Conservation (phyloP, 169 alveolate genomes). For the Plasmodium vinckei region DNA sequence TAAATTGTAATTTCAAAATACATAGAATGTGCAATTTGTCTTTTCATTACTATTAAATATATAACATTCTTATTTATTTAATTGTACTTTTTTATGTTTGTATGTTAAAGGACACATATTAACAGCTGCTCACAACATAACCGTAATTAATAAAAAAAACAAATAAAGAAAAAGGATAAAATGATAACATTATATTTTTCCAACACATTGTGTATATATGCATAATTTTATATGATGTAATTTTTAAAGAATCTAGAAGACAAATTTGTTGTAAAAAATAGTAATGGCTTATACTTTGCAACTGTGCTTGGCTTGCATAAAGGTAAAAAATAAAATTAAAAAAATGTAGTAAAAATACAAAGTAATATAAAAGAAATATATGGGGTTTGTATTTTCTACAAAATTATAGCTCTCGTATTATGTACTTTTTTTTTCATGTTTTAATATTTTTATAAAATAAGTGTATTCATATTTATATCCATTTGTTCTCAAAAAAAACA, state of each 20-base stretch:
- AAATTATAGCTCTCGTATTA: neutral
- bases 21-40: no score
- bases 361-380: neutral
- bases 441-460: slow-evolving; percentile 1
- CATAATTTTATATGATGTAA: neutral
- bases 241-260: slow-evolving; percentile 31
- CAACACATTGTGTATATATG: neutral
- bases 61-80: no score
- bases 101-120: slow-evolving; percentile 41
- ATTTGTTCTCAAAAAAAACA: neutral
- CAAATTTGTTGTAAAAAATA: slow-evolving; percentile 53
- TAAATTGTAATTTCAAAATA: no score
- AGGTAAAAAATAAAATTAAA: slow-evolving; percentile 16
- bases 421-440: neutral
- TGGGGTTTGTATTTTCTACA: neutral
- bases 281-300: slow-evolving; percentile 41
- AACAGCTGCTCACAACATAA: slow-evolving; percentile 70
- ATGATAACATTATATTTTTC: neutral
- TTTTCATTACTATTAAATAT: no score
- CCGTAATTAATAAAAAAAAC: slow-evolving; percentile 15
- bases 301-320: slow-evolving; percentile 40
- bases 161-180: neutral
- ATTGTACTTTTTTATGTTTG: no score
- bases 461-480: neutral
- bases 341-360: neutral